These are phyloP conservation scores for Blastobotrys ciferrii DNA, from an alignment of 1,139 yeast genomes.

Conservation along the genomic window DNA sequence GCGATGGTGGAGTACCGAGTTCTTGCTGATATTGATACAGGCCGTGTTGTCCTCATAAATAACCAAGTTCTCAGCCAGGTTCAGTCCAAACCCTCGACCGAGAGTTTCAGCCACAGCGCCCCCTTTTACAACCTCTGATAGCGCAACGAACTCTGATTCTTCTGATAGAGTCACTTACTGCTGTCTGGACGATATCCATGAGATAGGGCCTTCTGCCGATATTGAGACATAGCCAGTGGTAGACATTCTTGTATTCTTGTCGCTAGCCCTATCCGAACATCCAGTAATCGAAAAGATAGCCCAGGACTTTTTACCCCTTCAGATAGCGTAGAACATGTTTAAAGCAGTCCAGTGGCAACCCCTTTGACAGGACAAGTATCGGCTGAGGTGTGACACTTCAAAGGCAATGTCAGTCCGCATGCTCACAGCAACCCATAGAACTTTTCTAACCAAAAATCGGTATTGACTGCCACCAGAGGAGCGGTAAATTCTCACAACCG, in stretches of 20 bases:
- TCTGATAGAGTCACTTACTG: background rate
- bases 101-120: no score
- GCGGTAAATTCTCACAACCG: no score
- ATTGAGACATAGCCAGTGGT: constrained; percentile 20
- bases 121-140: no score
- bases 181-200: constrained; percentile 16
- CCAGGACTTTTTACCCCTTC: background rate
- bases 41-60: no score
- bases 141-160: no score
- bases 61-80: no score
- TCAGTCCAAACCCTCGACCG: no score
- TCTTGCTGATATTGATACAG: no score
- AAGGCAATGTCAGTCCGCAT: background rate
- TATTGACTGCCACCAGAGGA: no score
- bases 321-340: background rate
- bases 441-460: background rate
- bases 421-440: no score
- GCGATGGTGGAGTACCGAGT: no score
- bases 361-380: background rate
- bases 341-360: background rate
- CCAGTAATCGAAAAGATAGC: background rate
- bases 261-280: constrained; percentile 16
- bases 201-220: constrained; percentile 17
- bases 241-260: constrained; percentile 15
- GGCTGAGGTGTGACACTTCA: background rate